Evolutionary conservation across 495 filamentous ascomycete species (phyloP).

Genomic region (Trichoderma parareesei): DNA sequence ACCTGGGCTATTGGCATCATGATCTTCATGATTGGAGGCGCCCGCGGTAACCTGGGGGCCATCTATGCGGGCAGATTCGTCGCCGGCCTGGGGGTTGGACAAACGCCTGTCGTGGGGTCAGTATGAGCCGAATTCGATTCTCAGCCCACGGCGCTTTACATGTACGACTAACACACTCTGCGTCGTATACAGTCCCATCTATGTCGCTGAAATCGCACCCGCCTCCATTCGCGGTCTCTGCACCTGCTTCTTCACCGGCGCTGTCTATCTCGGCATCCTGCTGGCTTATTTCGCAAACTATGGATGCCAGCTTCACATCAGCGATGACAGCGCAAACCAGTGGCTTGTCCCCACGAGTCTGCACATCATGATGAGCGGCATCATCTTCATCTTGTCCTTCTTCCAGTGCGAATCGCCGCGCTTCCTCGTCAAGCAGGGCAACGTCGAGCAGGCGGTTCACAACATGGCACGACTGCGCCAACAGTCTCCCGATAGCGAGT

Average conservation of each 20-base stretch:
- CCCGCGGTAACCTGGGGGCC: constrained; percentile 50
- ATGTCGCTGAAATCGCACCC: constrained; percentile 56
- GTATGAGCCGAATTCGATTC: background rate
- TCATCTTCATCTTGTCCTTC: constrained; percentile 58
- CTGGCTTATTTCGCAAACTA: constrained; percentile 51
- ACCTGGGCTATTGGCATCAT: constrained; percentile 61
- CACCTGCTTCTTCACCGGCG: constrained; percentile 58
- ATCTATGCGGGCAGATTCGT: constrained; percentile 63
- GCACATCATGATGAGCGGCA: constrained; percentile 63
- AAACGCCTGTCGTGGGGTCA: constrained; percentile 55
- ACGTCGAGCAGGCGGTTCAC: constrained; percentile 35
- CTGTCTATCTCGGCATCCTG: constrained; percentile 56
- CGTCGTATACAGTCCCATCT: constrained; percentile 27
- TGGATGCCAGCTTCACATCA: constrained; percentile 51
- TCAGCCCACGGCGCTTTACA: background rate
- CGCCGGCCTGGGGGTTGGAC: constrained; percentile 57
- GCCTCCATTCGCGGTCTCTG: constrained; percentile 58
- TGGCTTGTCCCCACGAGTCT: constrained; percentile 60
- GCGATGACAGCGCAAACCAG: constrained; percentile 46
- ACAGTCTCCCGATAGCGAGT: constrained; percentile 39
- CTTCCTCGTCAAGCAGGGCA: constrained; percentile 45
- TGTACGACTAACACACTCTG: background rate
- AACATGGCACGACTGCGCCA: constrained; percentile 44
- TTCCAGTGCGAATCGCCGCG: constrained; percentile 56
- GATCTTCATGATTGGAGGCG: constrained; percentile 51